A percentile compares a stretch with the other conserved stretches of the same genome.
phyloP scores from a whole-genome alignment of 768 basidiomycete species.

The Mycena pura region DNA sequence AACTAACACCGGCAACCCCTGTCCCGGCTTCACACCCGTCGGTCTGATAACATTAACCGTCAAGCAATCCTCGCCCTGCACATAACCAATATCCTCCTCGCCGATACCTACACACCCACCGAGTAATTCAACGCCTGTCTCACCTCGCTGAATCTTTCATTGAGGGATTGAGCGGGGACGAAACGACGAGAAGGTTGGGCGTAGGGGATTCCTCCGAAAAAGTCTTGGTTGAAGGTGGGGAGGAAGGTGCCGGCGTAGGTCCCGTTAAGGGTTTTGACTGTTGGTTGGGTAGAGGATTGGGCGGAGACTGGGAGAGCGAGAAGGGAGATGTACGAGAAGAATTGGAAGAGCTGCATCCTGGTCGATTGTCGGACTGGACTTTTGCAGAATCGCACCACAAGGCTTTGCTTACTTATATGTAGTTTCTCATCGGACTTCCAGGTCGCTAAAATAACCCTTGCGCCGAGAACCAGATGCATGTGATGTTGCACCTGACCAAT shows the following conservation, averaged over 20 bases:
- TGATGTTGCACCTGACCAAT: no score
- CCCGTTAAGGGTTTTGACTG: conserved; percentile 16
- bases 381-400: conserved; percentile 17
- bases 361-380: conserved; percentile 12
- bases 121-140: conserved; percentile 18
- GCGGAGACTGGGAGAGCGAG: conserved; percentile 14
- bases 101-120: conserved; percentile 20
- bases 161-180: conserved; percentile 17
- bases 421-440: conserved; percentile 14
- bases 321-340: conserved; percentile 13
- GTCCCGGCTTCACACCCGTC: conserved; percentile 18
- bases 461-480: conserved; percentile 8
- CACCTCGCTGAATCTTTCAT: conserved; percentile 17
- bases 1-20: conserved; percentile 19
- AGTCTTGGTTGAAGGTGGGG: conserved; percentile 19
- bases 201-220: conserved; percentile 17
- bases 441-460: conserved; percentile 13
- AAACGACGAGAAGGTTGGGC: conserved; percentile 19
- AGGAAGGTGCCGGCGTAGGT: conserved; percentile 19
- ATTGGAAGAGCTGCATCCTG: conserved; percentile 14
- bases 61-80: conserved; percentile 19
- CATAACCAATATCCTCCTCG: conserved; percentile 14
- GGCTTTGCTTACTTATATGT: conserved; percentile 18
- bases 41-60: conserved; percentile 16
- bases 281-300: conserved; percentile 17